These are phyloP conservation scores for Coniochaeta sp. DNA, from an alignment of 2,329 filamentous ascomycete species.

Conservation along the genomic window DNA sequence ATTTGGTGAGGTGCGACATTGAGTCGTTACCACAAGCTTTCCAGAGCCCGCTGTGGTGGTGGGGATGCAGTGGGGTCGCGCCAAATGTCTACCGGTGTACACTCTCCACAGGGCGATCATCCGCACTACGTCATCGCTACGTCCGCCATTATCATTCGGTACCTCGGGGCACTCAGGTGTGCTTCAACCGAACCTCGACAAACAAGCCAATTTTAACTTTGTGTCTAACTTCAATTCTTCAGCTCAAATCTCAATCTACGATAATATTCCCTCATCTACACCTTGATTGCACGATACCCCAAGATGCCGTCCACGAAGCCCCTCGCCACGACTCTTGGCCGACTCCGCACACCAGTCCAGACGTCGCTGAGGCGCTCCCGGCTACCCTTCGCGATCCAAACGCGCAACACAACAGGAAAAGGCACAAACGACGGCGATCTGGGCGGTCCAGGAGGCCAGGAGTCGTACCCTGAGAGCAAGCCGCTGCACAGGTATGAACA, in stretches of 20 bases:
- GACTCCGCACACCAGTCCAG: not conserved
- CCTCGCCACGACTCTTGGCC: not conserved
- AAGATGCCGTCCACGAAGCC: not conserved
- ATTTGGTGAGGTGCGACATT: not conserved
- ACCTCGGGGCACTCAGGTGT: not conserved
- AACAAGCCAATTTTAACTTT: not conserved
- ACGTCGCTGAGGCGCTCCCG: not conserved
- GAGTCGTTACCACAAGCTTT: not conserved
- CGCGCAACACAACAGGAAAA: constrained; percentile 1
- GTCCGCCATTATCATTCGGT: not conserved
- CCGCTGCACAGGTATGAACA: not conserved
- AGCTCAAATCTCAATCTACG: not conserved
- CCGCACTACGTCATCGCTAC: not conserved
- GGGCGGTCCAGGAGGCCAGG: not conserved
- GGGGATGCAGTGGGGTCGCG: not conserved
- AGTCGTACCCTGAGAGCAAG: not conserved
- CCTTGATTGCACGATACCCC: not conserved
- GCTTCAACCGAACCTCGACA: not conserved
- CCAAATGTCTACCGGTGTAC: no score
- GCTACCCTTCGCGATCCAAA: not conserved
- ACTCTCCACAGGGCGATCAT: not conserved
- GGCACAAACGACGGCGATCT: not conserved
- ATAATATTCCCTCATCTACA: not conserved
- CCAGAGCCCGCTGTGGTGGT: not conserved
- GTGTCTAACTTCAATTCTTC: not conserved